Percentiles rank a stretch among this genome's conserved stretches.
Evolutionary conservation across 306 rosid species (phyloP).

Genomic region (Cucurbita argyrosperma): DNA sequence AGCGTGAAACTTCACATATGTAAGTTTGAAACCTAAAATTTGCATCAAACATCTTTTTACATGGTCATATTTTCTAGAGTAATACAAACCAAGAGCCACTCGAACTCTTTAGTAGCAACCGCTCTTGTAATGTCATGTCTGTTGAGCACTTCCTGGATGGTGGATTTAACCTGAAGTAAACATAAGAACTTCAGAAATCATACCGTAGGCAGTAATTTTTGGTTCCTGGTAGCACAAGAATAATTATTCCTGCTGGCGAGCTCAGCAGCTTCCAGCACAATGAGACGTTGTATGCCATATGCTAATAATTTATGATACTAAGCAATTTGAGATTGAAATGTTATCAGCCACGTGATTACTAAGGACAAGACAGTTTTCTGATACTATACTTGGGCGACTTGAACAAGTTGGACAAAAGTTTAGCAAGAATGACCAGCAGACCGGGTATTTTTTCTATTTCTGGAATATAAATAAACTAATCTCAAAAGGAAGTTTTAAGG

Average conservation of each 20-base stretch:
- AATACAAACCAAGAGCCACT: slow-evolving; percentile 2
- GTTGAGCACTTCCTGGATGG: slow-evolving; percentile 2
- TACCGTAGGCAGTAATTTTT: background rate
- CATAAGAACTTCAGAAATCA: background rate
- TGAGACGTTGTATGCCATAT: background rate
- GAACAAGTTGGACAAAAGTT: background rate
- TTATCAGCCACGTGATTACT: background rate
- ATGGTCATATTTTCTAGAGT: background rate
- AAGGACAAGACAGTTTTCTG: background rate
- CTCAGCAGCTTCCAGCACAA: background rate
- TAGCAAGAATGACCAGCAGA: background rate
- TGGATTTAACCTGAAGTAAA: slow-evolving; percentile 3
- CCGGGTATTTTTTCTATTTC: background rate
- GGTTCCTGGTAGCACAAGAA: background rate
- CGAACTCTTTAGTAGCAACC: background rate
- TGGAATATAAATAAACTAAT: background rate
- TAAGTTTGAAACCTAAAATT: background rate
- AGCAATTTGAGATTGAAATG: background rate
- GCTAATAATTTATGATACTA: background rate
- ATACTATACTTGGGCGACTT: background rate
- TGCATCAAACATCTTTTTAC: slow-evolving; percentile 4
- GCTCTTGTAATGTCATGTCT: background rate
- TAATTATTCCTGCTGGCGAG: background rate
- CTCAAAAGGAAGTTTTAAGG: background rate
- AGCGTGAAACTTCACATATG: background rate